phyloP scores from a whole-genome alignment of 1,284 basidiomycete genomes.

The Trichosporon asahii region DNA sequence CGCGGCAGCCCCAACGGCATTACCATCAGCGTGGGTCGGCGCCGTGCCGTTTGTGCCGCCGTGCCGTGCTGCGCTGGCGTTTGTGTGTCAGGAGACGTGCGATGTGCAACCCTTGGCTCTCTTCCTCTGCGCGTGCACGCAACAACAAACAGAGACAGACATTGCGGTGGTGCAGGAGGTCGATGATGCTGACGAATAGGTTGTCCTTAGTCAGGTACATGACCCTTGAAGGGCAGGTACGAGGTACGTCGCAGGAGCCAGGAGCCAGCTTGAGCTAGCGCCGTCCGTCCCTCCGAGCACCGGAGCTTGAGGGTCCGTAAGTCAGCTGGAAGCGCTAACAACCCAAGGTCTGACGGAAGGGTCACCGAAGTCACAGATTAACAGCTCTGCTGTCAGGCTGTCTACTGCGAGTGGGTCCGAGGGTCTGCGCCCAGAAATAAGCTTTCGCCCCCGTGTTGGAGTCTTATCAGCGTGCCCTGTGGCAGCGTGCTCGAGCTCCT shows the following conservation, averaged over 20 bases:
- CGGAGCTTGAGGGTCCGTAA: too few species aligned
- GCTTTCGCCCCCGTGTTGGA: neutral
- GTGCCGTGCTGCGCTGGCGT: neutral
- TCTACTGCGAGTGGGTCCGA: neutral
- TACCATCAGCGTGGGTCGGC: neutral
- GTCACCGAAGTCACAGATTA: conserved; percentile 1
- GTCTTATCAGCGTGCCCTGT: neutral
- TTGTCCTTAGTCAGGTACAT: conserved; percentile 1
- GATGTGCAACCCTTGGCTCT: neutral
- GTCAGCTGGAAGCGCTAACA: neutral
- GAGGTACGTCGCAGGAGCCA: neutral
- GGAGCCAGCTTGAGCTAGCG: neutral
- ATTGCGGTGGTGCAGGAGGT: neutral
- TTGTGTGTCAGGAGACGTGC: neutral
- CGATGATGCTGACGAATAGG: neutral
- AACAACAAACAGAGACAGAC: neutral
- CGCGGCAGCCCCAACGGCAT: neutral
- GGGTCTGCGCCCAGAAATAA: neutral
- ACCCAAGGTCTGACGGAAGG: neutral
- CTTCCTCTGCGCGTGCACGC: neutral
- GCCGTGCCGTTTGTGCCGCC: neutral
- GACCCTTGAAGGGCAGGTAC: neutral
- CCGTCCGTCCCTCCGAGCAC: neutral
- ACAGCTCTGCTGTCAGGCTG: neutral
- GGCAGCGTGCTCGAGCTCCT: neutral